Evolutionary conservation across 176 grass and related monocot genomes (phyloP).

Genomic region (Pontederia paniculata): DNA sequence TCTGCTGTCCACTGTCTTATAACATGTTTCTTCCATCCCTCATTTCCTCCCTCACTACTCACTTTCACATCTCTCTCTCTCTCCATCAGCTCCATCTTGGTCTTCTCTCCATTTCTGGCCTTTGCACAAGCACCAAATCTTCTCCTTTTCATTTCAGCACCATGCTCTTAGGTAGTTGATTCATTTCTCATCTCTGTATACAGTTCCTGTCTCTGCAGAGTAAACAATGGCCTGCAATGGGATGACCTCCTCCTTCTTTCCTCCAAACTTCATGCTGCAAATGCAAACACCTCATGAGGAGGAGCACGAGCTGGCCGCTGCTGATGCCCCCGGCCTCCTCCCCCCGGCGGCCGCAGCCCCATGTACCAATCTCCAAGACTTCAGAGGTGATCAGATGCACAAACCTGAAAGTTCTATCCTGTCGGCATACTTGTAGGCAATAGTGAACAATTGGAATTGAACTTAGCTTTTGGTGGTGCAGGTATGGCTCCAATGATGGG

Average conservation of each 20-base stretch:
- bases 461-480: conserved; percentile 19
- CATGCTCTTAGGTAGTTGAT: not conserved
- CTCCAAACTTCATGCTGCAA: conserved; percentile 78
- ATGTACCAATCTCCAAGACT: conserved; percentile 59
- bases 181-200: no score
- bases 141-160: conserved; percentile 13
- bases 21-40: no score
- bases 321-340: conserved; percentile 13
- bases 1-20: no score
- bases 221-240: conserved; percentile 77
- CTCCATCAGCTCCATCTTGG: not conserved
- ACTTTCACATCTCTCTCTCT: no score
- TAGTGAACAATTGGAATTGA: not conserved
- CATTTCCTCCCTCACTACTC: no score
- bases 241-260: conserved; percentile 76
- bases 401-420: not conserved
- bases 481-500: conserved; percentile 62
- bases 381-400: conserved; percentile 30
- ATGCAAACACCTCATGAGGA: conserved; percentile 64
- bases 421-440: not conserved
- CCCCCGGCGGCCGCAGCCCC: conserved; percentile 17
- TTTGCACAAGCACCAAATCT: not conserved
- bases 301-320: conserved; percentile 16
- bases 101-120: not conserved
- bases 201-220: conserved; percentile 16